A percentile compares a stretch with the other conserved stretches of the same genome.
Evolutionary conservation across 192 early-diverging fungal genomes (phyloP).

Genomic region (Entomortierella beljakovae): DNA sequence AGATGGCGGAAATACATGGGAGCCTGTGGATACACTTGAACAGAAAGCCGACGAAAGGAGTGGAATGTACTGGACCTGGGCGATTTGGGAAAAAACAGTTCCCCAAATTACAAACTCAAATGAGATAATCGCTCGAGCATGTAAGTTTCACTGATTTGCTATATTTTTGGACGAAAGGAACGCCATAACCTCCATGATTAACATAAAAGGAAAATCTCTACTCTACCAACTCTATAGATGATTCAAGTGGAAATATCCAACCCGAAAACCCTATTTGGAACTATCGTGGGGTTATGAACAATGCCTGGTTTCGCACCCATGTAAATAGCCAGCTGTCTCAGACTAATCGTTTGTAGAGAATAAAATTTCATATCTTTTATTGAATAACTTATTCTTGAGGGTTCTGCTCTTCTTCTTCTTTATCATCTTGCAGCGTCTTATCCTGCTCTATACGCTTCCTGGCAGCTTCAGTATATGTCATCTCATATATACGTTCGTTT

Average conservation of each 20-base stretch:
- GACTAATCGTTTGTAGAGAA: too few relatives aligned
- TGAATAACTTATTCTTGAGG: neutral
- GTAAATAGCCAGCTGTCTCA: too few relatives aligned
- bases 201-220: too few relatives aligned
- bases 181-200: too few relatives aligned
- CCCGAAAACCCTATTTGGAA: slow-evolving; percentile 83
- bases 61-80: slow-evolving; percentile 84
- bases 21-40: slow-evolving; percentile 70
- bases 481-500: slow-evolving; percentile 16
- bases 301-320: slow-evolving; percentile 61
- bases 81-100: slow-evolving; percentile 81
- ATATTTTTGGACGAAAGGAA: neutral
- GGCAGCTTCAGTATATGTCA: slow-evolving; percentile 12
- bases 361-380: neutral
- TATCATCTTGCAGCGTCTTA: neutral
- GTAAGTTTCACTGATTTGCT: slow-evolving; percentile 56
- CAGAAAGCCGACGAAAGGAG: slow-evolving; percentile 47
- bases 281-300: slow-evolving; percentile 87
- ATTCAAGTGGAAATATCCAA: slow-evolving; percentile 90
- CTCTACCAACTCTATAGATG: slow-evolving; percentile 54
- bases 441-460: slow-evolving; percentile 18
- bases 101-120: slow-evolving; percentile 50
- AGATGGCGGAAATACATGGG: slow-evolving; percentile 89
- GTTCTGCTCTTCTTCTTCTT: neutral
- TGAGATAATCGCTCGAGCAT: slow-evolving; percentile 84